phyloP scores from a whole-genome alignment of 2,329 filamentous ascomycete species.

The Westerdykella sp. region DNA sequence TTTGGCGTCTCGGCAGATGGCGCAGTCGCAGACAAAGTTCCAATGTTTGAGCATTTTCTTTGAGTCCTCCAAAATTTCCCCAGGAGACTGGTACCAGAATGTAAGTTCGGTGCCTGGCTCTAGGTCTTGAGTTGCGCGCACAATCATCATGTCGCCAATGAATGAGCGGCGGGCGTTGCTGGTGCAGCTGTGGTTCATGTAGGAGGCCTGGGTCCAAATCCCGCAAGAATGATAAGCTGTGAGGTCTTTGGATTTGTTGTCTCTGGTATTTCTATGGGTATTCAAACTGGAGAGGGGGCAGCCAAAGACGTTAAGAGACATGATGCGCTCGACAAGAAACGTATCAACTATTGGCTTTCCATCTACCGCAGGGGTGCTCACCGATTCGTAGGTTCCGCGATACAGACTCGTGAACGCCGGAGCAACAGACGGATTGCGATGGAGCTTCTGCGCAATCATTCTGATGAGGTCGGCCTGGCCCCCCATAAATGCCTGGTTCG shows the following conservation, averaged over 20 bases:
- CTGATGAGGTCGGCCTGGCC: slow-evolving; percentile 40
- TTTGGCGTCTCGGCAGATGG: slow-evolving; percentile 11
- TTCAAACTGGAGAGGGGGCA: slow-evolving; percentile 19
- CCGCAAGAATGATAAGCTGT: slow-evolving; percentile 19
- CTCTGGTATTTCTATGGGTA: neutral
- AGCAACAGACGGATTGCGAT: slow-evolving; percentile 35
- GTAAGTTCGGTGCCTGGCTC: slow-evolving; percentile 11
- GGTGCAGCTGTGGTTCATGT: slow-evolving; percentile 42
- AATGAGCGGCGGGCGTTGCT: slow-evolving; percentile 35
- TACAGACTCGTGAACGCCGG: slow-evolving; percentile 29
- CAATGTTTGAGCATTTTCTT: slow-evolving; percentile 8
- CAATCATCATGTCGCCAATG: slow-evolving; percentile 35
- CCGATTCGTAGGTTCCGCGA: slow-evolving; percentile 38
- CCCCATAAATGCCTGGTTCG: slow-evolving; percentile 29
- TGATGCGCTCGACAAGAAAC: slow-evolving; percentile 44
- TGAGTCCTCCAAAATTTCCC: neutral
- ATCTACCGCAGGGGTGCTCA: slow-evolving; percentile 24
- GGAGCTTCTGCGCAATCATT: slow-evolving; percentile 43
- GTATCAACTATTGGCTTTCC: slow-evolving; percentile 42
- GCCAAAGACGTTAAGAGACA: slow-evolving; percentile 43
- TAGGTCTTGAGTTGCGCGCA: slow-evolving; percentile 36
- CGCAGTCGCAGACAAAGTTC: slow-evolving; percentile 15
- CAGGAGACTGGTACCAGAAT: slow-evolving; percentile 10
- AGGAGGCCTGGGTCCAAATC: slow-evolving; percentile 36
- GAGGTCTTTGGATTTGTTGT: slow-evolving; percentile 1